A percentile compares a stretch with the other conserved stretches of the same genome.
These are phyloP conservation scores for Penicillium diatomitis DNA, from an alignment of 495 filamentous ascomycete genomes.

Conservation along the genomic window DNA sequence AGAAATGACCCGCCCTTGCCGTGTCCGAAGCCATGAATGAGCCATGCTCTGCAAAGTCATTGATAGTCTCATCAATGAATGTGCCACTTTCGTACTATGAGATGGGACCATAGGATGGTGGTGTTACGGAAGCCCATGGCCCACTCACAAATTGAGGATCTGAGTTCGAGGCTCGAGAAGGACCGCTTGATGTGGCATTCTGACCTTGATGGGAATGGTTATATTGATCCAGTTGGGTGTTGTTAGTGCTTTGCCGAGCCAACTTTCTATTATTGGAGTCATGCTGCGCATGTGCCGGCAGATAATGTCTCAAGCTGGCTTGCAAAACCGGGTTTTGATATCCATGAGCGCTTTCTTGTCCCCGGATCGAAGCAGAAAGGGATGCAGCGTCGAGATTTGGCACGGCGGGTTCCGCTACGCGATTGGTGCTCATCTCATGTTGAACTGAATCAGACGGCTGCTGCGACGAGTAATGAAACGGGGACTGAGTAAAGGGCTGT, in stretches of 20 bases:
- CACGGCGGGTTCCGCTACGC: no score
- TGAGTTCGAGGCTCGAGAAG: slow-evolving; percentile 3
- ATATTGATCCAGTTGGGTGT: background rate
- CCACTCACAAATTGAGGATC: slow-evolving; percentile 20
- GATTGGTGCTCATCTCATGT: background rate
- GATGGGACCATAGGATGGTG: slow-evolving; percentile 5
- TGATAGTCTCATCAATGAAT: background rate
- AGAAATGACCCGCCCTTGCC: no score
- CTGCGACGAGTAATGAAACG: no score
- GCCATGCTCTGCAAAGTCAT: no score
- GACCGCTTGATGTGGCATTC: background rate
- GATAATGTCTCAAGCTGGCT: slow-evolving; percentile 5
- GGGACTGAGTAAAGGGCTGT: no score
- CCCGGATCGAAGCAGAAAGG: background rate
- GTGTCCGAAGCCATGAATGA: no score
- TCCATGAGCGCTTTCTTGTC: background rate
- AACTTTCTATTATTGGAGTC: background rate
- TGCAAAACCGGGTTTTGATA: slow-evolving; percentile 12
- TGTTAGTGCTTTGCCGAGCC: background rate
- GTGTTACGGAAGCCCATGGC: slow-evolving; percentile 14
- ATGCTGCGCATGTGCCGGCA: slow-evolving; percentile 1
- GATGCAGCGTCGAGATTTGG: background rate
- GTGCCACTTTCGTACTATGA: background rate
- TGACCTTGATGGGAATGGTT: background rate
- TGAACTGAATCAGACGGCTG: no score